Conservation (phyloP, 495 filamentous ascomycete species). For the Penicillium subrubescens region DNA sequence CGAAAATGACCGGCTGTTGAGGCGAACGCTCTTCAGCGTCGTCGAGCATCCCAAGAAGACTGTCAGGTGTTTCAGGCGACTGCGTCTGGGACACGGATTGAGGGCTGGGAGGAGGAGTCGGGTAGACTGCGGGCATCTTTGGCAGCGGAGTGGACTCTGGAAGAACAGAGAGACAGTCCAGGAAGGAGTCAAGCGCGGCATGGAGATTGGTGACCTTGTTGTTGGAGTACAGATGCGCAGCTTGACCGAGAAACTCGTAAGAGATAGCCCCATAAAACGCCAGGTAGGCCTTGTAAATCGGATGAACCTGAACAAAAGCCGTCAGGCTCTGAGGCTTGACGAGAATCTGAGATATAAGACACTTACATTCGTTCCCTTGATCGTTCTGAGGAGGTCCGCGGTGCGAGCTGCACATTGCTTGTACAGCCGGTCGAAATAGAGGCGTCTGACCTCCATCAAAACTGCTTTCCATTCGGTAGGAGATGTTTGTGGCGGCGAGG, state of each 20-base stretch:
- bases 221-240: constrained; percentile 44
- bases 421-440: constrained; percentile 45
- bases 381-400: constrained; percentile 30
- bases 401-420: constrained; percentile 47
- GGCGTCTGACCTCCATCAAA: constrained; percentile 37
- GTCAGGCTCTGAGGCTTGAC: not conserved
- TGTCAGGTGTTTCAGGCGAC: not conserved
- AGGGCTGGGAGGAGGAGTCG: constrained; percentile 1
- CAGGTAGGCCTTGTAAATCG: constrained; percentile 42
- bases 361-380: constrained; percentile 34
- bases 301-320: constrained; percentile 35
- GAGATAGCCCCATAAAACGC: constrained; percentile 50
- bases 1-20: not conserved
- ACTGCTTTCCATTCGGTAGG: constrained; percentile 36
- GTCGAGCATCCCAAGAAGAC: not conserved
- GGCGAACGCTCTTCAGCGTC: constrained; percentile 8
- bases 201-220: constrained; percentile 42
- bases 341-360: not conserved
- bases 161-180: constrained; percentile 26
- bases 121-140: constrained; percentile 2
- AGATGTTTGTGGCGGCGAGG: constrained; percentile 17
- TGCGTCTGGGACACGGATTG: not conserved
- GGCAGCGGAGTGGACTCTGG: constrained; percentile 18
- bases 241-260: constrained; percentile 44
- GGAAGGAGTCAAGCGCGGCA: constrained; percentile 35